These are phyloP conservation scores for Hygrocybe coccinea DNA, from an alignment of 768 basidiomycete genomes.

Conservation along the genomic window DNA sequence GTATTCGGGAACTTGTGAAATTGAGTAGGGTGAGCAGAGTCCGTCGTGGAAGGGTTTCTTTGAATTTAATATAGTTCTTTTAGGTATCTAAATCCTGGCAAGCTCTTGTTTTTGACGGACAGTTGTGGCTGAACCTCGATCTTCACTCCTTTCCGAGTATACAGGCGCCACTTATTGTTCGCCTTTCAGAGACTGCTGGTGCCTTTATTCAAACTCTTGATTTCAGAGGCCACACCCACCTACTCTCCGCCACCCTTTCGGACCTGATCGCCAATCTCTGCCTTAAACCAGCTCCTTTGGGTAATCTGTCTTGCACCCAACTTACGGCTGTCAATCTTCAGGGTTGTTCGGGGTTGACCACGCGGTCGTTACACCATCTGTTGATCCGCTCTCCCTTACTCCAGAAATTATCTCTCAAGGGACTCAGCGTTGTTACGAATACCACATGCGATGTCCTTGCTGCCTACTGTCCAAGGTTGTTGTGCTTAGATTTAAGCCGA, in stretches of 20 bases:
- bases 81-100: conserved; percentile 80
- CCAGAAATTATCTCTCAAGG: conserved; percentile 57
- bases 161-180: conserved; percentile 45
- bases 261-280: conserved; percentile 54
- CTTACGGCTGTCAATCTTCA: conserved; percentile 66
- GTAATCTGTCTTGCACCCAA: conserved; percentile 50
- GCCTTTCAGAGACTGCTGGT: conserved; percentile 52
- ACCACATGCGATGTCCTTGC: conserved; percentile 67
- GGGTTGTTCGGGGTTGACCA: conserved; percentile 65
- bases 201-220: conserved; percentile 61
- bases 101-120: conserved; percentile 73
- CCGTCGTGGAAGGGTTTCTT: not conserved
- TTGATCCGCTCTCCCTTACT: conserved; percentile 61
- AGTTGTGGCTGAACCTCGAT: conserved; percentile 72
- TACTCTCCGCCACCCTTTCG: conserved; percentile 47
- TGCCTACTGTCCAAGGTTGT: conserved; percentile 51
- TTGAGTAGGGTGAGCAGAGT: conserved; percentile 63
- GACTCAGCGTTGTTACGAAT: conserved; percentile 64
- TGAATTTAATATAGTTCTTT: not conserved
- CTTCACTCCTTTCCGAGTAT: conserved; percentile 58
- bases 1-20: conserved; percentile 71
- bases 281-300: conserved; percentile 33
- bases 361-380: conserved; percentile 63
- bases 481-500: conserved; percentile 62
- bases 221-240: conserved; percentile 53